Base-by-base conservation (phyloP, 257 asterid species). In the Capsicum pubescens region DNA sequence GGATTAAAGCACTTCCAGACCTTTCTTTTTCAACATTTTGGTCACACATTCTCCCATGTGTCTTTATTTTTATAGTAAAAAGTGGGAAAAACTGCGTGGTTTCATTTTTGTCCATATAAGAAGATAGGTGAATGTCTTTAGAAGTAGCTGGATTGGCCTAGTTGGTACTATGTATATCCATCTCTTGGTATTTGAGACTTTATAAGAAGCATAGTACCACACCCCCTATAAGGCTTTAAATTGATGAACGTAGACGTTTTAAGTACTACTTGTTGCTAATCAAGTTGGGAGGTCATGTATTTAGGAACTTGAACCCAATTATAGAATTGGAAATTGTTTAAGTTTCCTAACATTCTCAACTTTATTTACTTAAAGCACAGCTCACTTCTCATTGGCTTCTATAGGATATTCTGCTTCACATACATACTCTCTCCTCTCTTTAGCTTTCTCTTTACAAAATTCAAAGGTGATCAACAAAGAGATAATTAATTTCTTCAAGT, bases 341-440 rank as follows among this genome's bases (percentile, higher is more conserved):
- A 39, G 5, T 39, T 39, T 39, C 44, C 6, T 39, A 39, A 39
- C 44, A 39, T 39, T 39, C 44, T 39, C 44, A 39, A 26, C 32
- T 26, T 39, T 39, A 3, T 39, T 39, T 39, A 85, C 82, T 74
- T 83, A 36, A 87, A 83, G 93, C 90, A 89, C 84, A 87, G 86
- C 89, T 89, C 87, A 88, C 84, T 83, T 87, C 90, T 90, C 89
- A 87, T 90, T 93, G 97, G 95, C 90, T 91, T 86, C 90, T 89
- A 26, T 26, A 88, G 88, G 89, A 88, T 88, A 90, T 87, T 84
- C 91, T 88, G 44, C 84, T 83, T 9, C 17, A 85, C 9, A 46
- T n/a, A 85, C 9, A 46, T n/a, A 55, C 50, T 8, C 46, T 19
- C 63, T n/a, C 19, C 44, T 54, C 44, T 17, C 42, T 11, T 17